Percentiles rank a stretch among this genome's conserved stretches.
Conservation (phyloP, 2,329 filamentous ascomycete species). For the Hymenoscyphus repandus region DNA sequence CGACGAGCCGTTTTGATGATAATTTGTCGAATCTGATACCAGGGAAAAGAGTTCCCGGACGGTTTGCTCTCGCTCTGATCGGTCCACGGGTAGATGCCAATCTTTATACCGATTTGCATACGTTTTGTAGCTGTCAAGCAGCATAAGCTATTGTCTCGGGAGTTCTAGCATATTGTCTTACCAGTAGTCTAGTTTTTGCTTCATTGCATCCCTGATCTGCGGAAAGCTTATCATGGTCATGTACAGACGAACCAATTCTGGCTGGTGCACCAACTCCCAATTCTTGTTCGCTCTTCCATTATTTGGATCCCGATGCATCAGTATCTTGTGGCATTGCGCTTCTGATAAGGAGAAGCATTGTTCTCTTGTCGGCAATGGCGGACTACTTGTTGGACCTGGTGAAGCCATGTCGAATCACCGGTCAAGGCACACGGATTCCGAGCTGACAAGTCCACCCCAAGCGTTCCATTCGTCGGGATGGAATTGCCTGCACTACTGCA, state of each 20-base stretch:
- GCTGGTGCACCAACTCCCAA: slow-evolving; percentile 22
- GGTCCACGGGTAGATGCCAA: slow-evolving; percentile 22
- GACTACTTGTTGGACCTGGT: slow-evolving; percentile 2
- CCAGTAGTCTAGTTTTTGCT: slow-evolving; percentile 22
- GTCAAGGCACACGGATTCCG: slow-evolving; percentile 3
- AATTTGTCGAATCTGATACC: slow-evolving; percentile 13
- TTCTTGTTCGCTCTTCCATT: slow-evolving; percentile 17
- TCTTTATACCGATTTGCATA: slow-evolving; percentile 24
- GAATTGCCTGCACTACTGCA: neutral
- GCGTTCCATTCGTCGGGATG: slow-evolving; percentile 11
- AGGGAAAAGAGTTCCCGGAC: slow-evolving; percentile 19
- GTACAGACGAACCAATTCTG: slow-evolving; percentile 24
- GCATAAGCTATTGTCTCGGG: slow-evolving; percentile 3
- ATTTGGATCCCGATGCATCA: slow-evolving; percentile 19
- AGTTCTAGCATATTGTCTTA: slow-evolving; percentile 9
- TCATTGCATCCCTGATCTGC: slow-evolving; percentile 23
- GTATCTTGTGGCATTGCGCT: slow-evolving; percentile 22
- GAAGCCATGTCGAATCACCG: slow-evolving; percentile 8
- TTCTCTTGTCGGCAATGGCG: slow-evolving; percentile 18
- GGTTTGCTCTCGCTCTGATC: slow-evolving; percentile 17
- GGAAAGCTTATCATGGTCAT: slow-evolving; percentile 26
- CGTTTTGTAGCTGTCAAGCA: slow-evolving; percentile 22
- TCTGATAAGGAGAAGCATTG: slow-evolving; percentile 23
- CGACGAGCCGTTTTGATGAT: slow-evolving; percentile 1
- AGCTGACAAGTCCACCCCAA: slow-evolving; percentile 4